Base-by-base conservation (phyloP, 441 rosid genomes). In the Pelargonium fulgidum region DNA sequence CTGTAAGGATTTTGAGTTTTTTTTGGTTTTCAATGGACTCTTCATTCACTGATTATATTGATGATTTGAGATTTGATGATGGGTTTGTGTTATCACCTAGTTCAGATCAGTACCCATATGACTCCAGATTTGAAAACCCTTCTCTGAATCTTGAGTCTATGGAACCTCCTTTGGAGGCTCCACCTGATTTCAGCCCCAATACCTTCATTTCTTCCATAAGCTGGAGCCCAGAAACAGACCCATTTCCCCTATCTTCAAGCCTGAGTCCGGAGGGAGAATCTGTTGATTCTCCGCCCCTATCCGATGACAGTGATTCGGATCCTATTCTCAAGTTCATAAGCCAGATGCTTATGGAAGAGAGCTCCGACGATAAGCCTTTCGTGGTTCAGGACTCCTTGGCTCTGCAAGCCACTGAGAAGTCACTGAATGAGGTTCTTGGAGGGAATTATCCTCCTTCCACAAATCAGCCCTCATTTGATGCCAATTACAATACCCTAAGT, bases 341-440 rank as follows among this genome's bases (percentile, higher is more conserved):
- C 36, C 87, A 86, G 76, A 84, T 88, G 50, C 86, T 88, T 12
- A 76, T 86, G 92, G 93, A 90, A 73, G 96, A 88, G 66, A 78
- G 86, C 67, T 74, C 83, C 78, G 86, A 81, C 24, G 85, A 82
- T 41, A 78, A 80, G 62, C 83, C 83, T 17, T 79, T 75, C 78
- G 80, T 82, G 83, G 75, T 78, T 56, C 79, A 75, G 7, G 87
- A 85, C 64, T 80, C 79, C 14, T 73, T 84, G 65, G 84, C 90
- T 78, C 85, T 90, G 8, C 87, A 81, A 79, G 88, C 86, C 63
- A 81, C 88, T 9, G 93, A 88, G 82, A 85, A 81, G 50, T 85
- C 93, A 9, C 75, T 90, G 33, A 83, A 82, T 70, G 89, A 88
- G 58, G 87, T 77, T 26, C 77, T 90, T 0, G 83, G 84, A 9